Conservation (phyloP, 495 filamentous ascomycete genomes). For the Neurospora sublineolata region DNA sequence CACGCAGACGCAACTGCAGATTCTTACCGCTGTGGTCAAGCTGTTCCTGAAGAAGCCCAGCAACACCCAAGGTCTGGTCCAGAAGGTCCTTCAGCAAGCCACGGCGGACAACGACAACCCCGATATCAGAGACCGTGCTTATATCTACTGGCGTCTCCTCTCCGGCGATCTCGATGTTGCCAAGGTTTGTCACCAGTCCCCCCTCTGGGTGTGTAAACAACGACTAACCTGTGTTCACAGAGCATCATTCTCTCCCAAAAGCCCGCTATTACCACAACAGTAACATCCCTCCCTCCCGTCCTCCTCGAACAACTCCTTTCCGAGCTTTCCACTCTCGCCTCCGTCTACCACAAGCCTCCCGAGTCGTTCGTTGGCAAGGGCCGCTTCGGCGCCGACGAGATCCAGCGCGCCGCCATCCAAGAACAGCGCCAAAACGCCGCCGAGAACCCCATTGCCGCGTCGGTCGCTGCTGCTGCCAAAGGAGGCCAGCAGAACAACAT, state of each 20-base stretch:
- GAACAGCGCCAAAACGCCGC: slow-evolving; percentile 83
- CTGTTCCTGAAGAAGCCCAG: slow-evolving; percentile 96
- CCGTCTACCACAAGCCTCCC: slow-evolving; percentile 94
- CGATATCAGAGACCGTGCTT: slow-evolving; percentile 86
- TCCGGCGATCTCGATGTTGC: slow-evolving; percentile 86
- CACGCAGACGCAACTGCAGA: slow-evolving; percentile 85
- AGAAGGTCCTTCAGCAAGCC: slow-evolving; percentile 95
- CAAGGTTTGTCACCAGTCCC: slow-evolving; percentile 26
- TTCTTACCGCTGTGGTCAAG: slow-evolving; percentile 94
- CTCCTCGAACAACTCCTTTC: slow-evolving; percentile 97
- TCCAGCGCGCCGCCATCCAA: slow-evolving; percentile 92
- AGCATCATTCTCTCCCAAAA: slow-evolving; percentile 93
- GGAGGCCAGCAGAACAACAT: slow-evolving; percentile 60
- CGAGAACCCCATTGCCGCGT: slow-evolving; percentile 88
- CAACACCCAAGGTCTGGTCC: slow-evolving; percentile 86
- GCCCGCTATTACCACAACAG: slow-evolving; percentile 90
- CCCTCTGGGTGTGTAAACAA: neutral
- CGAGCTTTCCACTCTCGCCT: slow-evolving; percentile 89
- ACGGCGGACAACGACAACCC: slow-evolving; percentile 98
- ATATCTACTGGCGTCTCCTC: slow-evolving; percentile 98
- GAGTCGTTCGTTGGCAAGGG: slow-evolving; percentile 95
- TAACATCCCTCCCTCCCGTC: slow-evolving; percentile 80
- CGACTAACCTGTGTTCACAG: neutral
- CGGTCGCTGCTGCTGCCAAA: slow-evolving; percentile 55
- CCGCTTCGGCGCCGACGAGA: slow-evolving; percentile 75